Conservation (phyloP, 352 stramenopile species). For the Elongisporangium undulatum region DNA sequence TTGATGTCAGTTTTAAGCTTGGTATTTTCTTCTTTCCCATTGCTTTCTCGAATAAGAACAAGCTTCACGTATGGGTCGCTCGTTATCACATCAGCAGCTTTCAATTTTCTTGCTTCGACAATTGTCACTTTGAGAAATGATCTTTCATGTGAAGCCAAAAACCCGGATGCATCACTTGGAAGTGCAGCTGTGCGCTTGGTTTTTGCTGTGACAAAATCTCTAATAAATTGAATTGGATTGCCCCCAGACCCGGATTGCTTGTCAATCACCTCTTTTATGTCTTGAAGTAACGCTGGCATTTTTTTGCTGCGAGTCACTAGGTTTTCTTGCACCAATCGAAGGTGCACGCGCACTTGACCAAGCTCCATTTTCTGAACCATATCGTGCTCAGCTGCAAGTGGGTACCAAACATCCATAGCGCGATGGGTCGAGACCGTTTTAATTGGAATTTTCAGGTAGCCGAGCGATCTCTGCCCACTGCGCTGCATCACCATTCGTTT, state of each 20-base stretch:
- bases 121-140: conserved; percentile 63
- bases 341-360: conserved; percentile 51
- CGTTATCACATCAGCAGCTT: conserved; percentile 34
- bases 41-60: conserved; percentile 34
- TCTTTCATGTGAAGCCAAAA: conserved; percentile 22
- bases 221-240: conserved; percentile 11
- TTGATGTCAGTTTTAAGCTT: conserved; percentile 67
- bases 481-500: conserved; percentile 42
- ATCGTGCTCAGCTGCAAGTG: conserved; percentile 51
- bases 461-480: conserved; percentile 44
- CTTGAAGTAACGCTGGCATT: conserved; percentile 20
- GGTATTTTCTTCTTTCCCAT: conserved; percentile 47
- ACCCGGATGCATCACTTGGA: conserved; percentile 7
- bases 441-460: conserved; percentile 58
- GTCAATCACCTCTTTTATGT: conserved; percentile 18
- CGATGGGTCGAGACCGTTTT: conserved; percentile 60
- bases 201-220: conserved; percentile 4
- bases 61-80: conserved; percentile 66
- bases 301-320: conserved; percentile 36
- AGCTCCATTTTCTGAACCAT: conserved; percentile 65
- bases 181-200: conserved; percentile 3
- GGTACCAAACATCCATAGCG: conserved; percentile 57
- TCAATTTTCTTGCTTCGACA: conserved; percentile 49
- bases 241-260: conserved; percentile 4
- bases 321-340: conserved; percentile 27